Conservation (phyloP, 768 basidiomycete genomes). For the Phallus indusiatus region DNA sequence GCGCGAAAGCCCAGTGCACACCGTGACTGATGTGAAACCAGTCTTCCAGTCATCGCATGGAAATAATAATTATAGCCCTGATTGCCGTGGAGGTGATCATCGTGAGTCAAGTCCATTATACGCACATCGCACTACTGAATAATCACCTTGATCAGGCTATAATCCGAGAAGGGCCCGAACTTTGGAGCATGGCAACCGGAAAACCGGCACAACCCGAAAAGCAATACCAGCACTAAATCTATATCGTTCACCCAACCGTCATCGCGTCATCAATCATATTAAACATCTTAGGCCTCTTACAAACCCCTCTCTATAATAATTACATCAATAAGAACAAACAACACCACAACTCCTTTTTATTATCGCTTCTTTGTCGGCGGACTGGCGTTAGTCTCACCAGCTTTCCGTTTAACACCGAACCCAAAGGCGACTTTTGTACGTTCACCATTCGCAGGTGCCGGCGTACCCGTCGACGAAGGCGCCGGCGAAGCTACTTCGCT, state of each 20-base stretch:
- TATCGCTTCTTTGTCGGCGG: constrained; percentile 54
- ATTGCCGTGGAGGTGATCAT: constrained; percentile 95
- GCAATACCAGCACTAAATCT: neutral
- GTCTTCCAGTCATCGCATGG: constrained; percentile 89
- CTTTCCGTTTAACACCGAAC: constrained; percentile 69
- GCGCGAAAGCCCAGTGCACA: neutral
- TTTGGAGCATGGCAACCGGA: constrained; percentile 12
- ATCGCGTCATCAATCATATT: too few relatives aligned
- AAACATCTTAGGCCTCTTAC: neutral
- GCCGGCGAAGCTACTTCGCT: constrained; percentile 44
- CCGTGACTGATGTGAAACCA: constrained; percentile 22
- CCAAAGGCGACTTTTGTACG: constrained; percentile 71
- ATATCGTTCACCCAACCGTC: neutral
- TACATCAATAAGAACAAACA: neutral
- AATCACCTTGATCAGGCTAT: constrained; percentile 11
- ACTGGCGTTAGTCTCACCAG: constrained; percentile 53
- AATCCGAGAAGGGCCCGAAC: constrained; percentile 17
- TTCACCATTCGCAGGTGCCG: constrained; percentile 41
- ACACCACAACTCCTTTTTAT: neutral
- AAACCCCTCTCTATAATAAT: neutral
- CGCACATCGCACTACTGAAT: neutral
- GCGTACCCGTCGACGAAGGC: constrained; percentile 35
- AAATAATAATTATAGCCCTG: constrained; percentile 87
- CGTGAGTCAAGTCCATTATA: constrained; percentile 31
- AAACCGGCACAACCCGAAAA: neutral